Percentiles rank a stretch among this genome's conserved stretches.
Evolutionary conservation across 1,284 basidiomycete species (phyloP).

Genomic region (Neolentinus lepideus): DNA sequence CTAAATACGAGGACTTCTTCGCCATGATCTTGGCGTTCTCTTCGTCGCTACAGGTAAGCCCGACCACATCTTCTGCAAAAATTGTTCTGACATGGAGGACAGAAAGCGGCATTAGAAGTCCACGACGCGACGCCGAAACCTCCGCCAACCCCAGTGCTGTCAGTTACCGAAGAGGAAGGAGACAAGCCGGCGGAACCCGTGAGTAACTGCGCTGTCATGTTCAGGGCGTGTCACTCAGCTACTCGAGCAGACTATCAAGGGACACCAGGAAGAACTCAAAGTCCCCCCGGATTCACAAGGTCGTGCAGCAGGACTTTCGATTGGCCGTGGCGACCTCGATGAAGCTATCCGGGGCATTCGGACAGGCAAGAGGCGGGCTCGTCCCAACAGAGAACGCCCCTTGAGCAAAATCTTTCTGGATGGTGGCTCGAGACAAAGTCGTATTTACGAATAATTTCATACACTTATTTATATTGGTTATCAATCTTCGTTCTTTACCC

Average conservation of each 20-base stretch:
- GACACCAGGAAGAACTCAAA: constrained; percentile 14
- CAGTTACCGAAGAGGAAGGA: constrained; percentile 10
- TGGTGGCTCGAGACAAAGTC: constrained; percentile 39
- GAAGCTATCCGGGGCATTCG: constrained; percentile 78
- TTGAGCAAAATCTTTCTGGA: constrained; percentile 80
- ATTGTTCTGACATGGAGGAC: neutral
- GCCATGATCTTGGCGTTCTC: constrained; percentile 69
- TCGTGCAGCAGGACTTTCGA: constrained; percentile 36
- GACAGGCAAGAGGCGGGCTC: constrained; percentile 51
- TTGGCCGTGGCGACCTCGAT: constrained; percentile 73
- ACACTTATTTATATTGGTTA: neutral
- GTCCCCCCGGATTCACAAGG: constrained; percentile 30
- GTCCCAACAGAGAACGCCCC: constrained; percentile 38
- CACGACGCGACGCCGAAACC: constrained; percentile 42
- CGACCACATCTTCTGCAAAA: neutral
- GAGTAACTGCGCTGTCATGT: constrained; percentile 6
- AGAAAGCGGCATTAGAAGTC: constrained; percentile 77
- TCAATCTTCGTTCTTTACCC: neutral
- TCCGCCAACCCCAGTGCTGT: constrained; percentile 14
- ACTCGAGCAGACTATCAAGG: constrained; percentile 33
- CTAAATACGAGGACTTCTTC: constrained; percentile 78
- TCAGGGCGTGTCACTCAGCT: neutral
- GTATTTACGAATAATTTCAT: constrained; percentile 22
- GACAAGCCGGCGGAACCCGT: constrained; percentile 21
- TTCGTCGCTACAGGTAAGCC: constrained; percentile 54